Evolutionary conservation across 805 yeast genomes (phyloP), one percentile per base, ranked within the genome.

Genomic region (Pichia manshurica): DNA sequence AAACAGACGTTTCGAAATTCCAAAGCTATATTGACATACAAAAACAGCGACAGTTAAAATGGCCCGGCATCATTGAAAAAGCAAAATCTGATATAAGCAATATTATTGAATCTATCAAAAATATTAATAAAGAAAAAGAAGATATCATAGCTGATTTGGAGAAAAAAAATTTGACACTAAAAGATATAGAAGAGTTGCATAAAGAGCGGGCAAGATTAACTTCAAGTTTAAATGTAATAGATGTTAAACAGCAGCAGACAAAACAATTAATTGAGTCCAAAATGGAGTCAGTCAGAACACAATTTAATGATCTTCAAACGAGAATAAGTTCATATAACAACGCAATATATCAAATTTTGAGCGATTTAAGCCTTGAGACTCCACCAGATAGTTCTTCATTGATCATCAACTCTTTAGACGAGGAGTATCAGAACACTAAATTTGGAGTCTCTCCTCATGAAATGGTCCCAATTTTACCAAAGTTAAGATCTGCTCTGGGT

Each of bases 1-100:
- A 82, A 53, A 77, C 78, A 52, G 96, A 88, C 62, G 70, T 84
- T 38, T 68, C 69, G 39, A 84, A 84, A 62, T 84, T 87, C 57
- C 74, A 77, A 56, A 82, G 80, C n/a, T 87, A 84, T 59, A 79
- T 85, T 45, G 78, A 78, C 39, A 72, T 78, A 7, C 81, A 85
- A 78, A 77, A 80, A 55, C 68, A 69, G n/a, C 72, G 87, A 51
- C 82, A 81, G 54, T 54, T 62, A 13, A 81, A 79, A 59, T 85
- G 96, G 93, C 71, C 75, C 2, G 54, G 64, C 16, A 75, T 79
- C 39, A 60, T 87, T 42, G 68, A 72, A n/a, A 78, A 78, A 53
- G 74, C 85, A 49, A 69, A 72, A 29, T 63, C 61, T 6, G 93
- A 86, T 56, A 73, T 82, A 38, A 64, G 58, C 61, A 63, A 34